Evolutionary conservation across 352 stramenopile genomes (phyloP), one percentile per base, ranked within the genome.

Genomic region (Globisporangium camurandrum): DNA sequence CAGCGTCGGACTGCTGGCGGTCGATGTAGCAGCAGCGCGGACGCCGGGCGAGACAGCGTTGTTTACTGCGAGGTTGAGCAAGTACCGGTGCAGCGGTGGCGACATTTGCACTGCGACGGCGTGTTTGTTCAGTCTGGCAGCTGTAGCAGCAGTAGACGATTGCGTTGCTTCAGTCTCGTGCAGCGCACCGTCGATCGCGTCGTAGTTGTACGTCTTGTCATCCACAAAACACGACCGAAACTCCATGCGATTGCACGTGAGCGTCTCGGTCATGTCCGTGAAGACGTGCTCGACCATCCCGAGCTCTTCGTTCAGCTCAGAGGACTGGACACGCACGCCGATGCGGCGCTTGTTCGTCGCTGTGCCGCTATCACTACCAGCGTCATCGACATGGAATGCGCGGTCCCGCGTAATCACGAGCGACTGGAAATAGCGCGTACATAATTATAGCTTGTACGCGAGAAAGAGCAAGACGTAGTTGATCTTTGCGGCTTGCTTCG

Each of bases 261-360:
- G 62, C 14, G 90, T 97, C 16, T 90, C 90, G 2, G 90, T 97
- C 55, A 97, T 97, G 56, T 97, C 90, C 0, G 64, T 96, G 67
- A 99, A 99, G 26, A 99, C 87, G 57, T 99, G 96, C 48, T 98
- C 75, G 16, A 99, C 86, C 59, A 97, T 72, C 6, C 95, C 96
- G 20, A 97, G 66, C 44, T 97, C 86, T 49, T 94, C 89, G 40
- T 93, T 95, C 27, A 98, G 62, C 49, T 96, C 85, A 0, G 84
- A 92, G 0, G 75, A 90, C 39, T 88, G 76, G 12, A 88, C 87
- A 27, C 64, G 71, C 19, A 85, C n/a, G n/a, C n/a, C 75, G 2
- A 59, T 57, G 9, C 66, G 83, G 26, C 82, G 71, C 59, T 75
- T 68, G 38, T 69, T 54, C 6, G n/a, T n/a, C 9, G 19, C n/a